These are phyloP conservation scores for Globisporangium solare DNA, from an alignment of 352 stramenopile genomes.

Conservation along the genomic window DNA sequence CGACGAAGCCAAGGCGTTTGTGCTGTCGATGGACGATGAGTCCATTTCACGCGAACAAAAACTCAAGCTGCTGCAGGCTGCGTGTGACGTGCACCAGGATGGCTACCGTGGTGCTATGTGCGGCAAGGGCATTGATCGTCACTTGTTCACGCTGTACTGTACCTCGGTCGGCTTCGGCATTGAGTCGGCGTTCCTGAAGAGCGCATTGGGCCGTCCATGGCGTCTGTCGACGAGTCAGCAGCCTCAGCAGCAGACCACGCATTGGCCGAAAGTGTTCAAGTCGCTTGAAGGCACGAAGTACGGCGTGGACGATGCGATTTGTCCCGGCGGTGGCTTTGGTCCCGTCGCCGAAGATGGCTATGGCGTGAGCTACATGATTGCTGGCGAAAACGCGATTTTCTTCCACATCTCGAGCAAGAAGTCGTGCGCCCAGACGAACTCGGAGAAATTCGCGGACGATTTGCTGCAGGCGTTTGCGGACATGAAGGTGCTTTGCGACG, in stretches of 20 bases:
- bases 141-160: slow-evolving; percentile 95
- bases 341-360: slow-evolving; percentile 89
- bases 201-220: slow-evolving; percentile 80
- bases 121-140: slow-evolving; percentile 91
- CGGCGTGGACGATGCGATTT: slow-evolving; percentile 52
- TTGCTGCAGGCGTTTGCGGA: slow-evolving; percentile 79
- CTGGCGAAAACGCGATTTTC: slow-evolving; percentile 82
- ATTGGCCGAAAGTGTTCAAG: slow-evolving; percentile 75
- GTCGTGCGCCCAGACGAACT: slow-evolving; percentile 62
- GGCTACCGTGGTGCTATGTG: slow-evolving; percentile 90
- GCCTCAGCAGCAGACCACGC: slow-evolving; percentile 84
- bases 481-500: slow-evolving; percentile 50
- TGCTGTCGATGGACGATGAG: slow-evolving; percentile 79
- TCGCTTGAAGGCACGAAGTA: slow-evolving; percentile 48
- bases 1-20: slow-evolving; percentile 87
- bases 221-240: slow-evolving; percentile 88
- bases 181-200: slow-evolving; percentile 88
- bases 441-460: slow-evolving; percentile 74
- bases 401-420: slow-evolving; percentile 92
- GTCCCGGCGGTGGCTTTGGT: slow-evolving; percentile 85
- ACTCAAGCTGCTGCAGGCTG: slow-evolving; percentile 82
- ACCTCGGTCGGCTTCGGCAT: slow-evolving; percentile 83
- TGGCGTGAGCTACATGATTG: slow-evolving; percentile 90
- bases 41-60: slow-evolving; percentile 67
- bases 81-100: slow-evolving; percentile 88